These are phyloP conservation scores for Phytophthora colocasiae DNA, from an alignment of 352 stramenopile species.

Conservation along the genomic window DNA sequence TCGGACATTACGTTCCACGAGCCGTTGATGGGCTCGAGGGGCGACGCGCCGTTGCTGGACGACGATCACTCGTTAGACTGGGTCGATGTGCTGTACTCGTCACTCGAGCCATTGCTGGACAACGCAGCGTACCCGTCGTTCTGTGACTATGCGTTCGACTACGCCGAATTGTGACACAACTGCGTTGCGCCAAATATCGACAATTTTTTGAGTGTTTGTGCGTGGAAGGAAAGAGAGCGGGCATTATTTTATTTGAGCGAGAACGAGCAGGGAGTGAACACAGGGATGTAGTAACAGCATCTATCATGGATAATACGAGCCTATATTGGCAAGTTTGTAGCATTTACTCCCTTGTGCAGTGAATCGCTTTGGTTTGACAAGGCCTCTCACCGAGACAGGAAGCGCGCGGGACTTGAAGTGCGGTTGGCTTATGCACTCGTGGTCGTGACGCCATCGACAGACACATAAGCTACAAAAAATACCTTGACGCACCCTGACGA, in stretches of 20 bases:
- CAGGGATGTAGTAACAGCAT: neutral
- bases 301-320: neutral
- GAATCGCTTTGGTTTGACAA: no score
- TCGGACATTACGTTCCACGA: slow-evolving; percentile 35
- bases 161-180: slow-evolving; percentile 30
- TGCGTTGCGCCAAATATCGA: neutral
- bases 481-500: slow-evolving; percentile 23
- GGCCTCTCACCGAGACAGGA: no score
- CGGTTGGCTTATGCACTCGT: slow-evolving; percentile 2
- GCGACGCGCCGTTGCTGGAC: slow-evolving; percentile 10
- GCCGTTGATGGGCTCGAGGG: neutral
- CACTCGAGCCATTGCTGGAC: slow-evolving; percentile 40
- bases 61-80: slow-evolving; percentile 52
- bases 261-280: neutral
- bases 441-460: neutral
- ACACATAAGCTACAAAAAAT: neutral
- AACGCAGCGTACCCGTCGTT: slow-evolving; percentile 31
- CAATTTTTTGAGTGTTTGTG: slow-evolving; percentile 31
- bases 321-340: neutral
- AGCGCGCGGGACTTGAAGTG: neutral
- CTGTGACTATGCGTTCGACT: slow-evolving; percentile 40
- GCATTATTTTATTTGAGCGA: slow-evolving; percentile 30
- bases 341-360: no score
- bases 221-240: slow-evolving; percentile 2
- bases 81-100: slow-evolving; percentile 63